Evolutionary conservation across 495 filamentous ascomycete genomes (phyloP).

Genomic region (Penicillium verhagenii): DNA sequence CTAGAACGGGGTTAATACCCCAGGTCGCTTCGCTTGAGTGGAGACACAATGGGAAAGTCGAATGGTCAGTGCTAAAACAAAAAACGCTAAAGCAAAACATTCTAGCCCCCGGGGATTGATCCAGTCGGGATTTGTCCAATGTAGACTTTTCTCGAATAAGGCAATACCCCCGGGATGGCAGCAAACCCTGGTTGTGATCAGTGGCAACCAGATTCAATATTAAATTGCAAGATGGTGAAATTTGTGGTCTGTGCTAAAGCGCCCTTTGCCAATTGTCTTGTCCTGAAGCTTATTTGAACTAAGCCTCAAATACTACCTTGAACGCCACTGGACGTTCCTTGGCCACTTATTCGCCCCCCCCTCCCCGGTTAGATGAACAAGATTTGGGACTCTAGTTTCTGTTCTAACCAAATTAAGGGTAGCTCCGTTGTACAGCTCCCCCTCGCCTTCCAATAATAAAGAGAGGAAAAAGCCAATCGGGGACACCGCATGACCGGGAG

Average conservation of each 20-base stretch:
- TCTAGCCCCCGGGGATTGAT: no score
- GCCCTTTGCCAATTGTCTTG: neutral
- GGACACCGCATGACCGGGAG: neutral
- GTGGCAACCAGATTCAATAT: neutral
- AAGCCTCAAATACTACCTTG: constrained; percentile 6
- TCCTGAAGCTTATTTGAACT: constrained; percentile 7
- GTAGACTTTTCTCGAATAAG: no score
- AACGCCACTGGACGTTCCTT: neutral
- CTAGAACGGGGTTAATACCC: neutral
- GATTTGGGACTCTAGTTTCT: neutral
- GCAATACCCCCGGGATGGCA: neutral
- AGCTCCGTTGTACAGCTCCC: neutral
- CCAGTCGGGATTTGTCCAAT: no score
- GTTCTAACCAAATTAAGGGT: neutral
- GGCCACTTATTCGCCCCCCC: neutral
- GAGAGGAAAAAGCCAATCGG: neutral
- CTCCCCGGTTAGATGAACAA: neutral
- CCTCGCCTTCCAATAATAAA: neutral
- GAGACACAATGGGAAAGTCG: no score
- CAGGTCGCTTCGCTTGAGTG: neutral
- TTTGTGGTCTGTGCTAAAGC: neutral
- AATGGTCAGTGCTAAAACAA: neutral
- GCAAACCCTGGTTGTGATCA: no score
- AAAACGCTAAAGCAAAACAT: no score
- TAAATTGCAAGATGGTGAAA: neutral